These are phyloP conservation scores for Calophaca sinica DNA, from an alignment of 306 rosid genomes.

Conservation along the genomic window DNA sequence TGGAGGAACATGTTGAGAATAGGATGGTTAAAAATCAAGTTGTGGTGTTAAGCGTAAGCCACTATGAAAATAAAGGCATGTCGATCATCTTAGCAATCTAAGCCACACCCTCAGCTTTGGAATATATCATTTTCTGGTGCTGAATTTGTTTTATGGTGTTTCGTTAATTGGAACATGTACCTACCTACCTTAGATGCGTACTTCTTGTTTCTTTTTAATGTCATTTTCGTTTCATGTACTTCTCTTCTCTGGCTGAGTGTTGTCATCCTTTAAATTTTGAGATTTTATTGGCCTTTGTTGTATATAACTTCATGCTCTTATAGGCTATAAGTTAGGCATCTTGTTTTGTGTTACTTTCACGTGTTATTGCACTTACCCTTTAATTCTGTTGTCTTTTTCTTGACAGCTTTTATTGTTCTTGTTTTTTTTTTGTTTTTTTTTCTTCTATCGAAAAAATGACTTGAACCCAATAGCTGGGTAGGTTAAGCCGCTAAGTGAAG, in stretches of 20 bases:
- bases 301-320: slow-evolving; percentile 19
- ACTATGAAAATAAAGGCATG: too few species aligned
- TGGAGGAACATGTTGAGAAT: too few species aligned
- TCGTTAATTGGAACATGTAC: neutral
- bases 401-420: too few species aligned
- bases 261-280: slow-evolving; percentile 2
- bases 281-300: slow-evolving; percentile 15
- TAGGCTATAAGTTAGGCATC: neutral
- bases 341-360: slow-evolving; percentile 1
- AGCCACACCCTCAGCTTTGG: slow-evolving; percentile 26
- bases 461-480: too few species aligned
- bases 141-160: neutral
- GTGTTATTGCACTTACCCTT: neutral
- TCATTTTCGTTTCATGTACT: slow-evolving; percentile 10
- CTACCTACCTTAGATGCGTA: slow-evolving; percentile 28
- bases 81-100: too few species aligned
- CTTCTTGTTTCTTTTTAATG: slow-evolving; percentile 42
- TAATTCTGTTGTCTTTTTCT: too few species aligned
- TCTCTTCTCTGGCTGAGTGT: neutral
- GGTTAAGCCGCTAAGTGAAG: too few species aligned
- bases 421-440: too few species aligned
- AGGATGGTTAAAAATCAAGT: too few species aligned
- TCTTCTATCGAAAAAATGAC: too few species aligned
- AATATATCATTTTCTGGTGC: neutral
- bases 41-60: too few species aligned